Percentiles rank a stretch among this genome's conserved stretches.
phyloP scores from a whole-genome alignment of 176 grass and related monocot species.

The Rhynchospora tenuis region DNA sequence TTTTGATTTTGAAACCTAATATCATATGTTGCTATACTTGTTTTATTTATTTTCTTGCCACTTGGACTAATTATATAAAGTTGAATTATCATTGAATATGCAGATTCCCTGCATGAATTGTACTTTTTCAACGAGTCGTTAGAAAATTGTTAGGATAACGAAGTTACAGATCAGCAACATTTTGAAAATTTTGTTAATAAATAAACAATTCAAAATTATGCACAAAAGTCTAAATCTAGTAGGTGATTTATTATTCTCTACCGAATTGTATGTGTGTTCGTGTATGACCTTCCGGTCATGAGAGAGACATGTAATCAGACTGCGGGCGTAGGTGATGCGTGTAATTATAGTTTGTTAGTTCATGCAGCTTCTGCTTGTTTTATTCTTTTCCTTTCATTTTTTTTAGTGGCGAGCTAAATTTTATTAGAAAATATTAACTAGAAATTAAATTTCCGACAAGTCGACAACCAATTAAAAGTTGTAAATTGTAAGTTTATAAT shows the following conservation, averaged over 20 bases:
- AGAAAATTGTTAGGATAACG: background rate
- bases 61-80: background rate
- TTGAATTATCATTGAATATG: background rate
- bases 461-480: too few relatives aligned
- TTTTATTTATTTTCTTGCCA: background rate
- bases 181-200: background rate
- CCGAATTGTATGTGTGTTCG: background rate
- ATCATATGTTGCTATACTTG: background rate
- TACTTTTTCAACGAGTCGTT: background rate
- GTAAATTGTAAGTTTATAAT: too few relatives aligned
- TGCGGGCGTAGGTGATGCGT: background rate
- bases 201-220: background rate
- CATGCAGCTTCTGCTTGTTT: background rate
- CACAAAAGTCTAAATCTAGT: background rate
- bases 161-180: background rate
- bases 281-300: background rate
- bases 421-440: too few relatives aligned
- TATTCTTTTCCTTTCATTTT: background rate
- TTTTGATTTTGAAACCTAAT: background rate
- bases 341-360: constrained; percentile 2
- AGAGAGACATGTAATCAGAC: background rate
- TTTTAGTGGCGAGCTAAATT: background rate
- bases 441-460: too few relatives aligned
- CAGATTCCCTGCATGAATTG: background rate
- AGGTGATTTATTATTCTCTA: background rate